A percentile compares a stretch with the other conserved stretches of the same genome.
Evolutionary conservation across 495 filamentous ascomycete genomes (phyloP).

Genomic region (Amphirosellinia nigrospora): DNA sequence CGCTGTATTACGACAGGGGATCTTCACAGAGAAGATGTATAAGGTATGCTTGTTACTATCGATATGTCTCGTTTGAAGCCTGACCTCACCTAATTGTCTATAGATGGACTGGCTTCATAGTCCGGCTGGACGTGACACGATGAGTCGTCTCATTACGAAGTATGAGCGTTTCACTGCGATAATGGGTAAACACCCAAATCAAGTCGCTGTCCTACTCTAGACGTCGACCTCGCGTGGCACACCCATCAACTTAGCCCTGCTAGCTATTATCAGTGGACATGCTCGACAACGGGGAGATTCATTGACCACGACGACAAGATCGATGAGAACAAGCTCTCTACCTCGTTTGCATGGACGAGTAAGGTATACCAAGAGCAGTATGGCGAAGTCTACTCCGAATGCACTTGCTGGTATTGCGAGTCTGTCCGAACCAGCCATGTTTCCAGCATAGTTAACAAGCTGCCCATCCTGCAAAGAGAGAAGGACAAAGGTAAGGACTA

Average conservation of each 20-base stretch:
- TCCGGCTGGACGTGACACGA: slow-evolving; percentile 66
- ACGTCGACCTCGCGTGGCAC: slow-evolving; percentile 89
- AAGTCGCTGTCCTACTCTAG: slow-evolving; percentile 80
- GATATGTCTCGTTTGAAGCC: neutral
- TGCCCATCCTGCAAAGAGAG: slow-evolving; percentile 53
- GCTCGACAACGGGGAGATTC: slow-evolving; percentile 52
- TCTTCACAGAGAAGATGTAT: slow-evolving; percentile 84
- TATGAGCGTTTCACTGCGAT: slow-evolving; percentile 74
- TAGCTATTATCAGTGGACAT: slow-evolving; percentile 66
- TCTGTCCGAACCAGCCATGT: slow-evolving; percentile 68
- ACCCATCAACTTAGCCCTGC: slow-evolving; percentile 69
- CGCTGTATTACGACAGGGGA: slow-evolving; percentile 80
- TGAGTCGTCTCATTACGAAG: slow-evolving; percentile 69
- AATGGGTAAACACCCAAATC: slow-evolving; percentile 59
- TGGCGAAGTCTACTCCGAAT: slow-evolving; percentile 75
- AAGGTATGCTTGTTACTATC: slow-evolving; percentile 35
- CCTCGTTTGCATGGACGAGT: slow-evolving; percentile 76
- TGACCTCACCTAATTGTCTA: neutral
- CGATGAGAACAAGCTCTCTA: slow-evolving; percentile 63
- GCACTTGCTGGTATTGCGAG: slow-evolving; percentile 93
- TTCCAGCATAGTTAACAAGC: slow-evolving; percentile 47
- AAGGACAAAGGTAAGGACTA: slow-evolving; percentile 42
- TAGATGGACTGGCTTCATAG: slow-evolving; percentile 77
- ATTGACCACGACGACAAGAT: slow-evolving; percentile 91
- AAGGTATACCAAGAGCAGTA: slow-evolving; percentile 69